A percentile compares a stretch with the other conserved stretches of the same genome.
Conservation (phyloP, 1,139 yeast genomes). For the Scheffersomyces segobiensis region DNA sequence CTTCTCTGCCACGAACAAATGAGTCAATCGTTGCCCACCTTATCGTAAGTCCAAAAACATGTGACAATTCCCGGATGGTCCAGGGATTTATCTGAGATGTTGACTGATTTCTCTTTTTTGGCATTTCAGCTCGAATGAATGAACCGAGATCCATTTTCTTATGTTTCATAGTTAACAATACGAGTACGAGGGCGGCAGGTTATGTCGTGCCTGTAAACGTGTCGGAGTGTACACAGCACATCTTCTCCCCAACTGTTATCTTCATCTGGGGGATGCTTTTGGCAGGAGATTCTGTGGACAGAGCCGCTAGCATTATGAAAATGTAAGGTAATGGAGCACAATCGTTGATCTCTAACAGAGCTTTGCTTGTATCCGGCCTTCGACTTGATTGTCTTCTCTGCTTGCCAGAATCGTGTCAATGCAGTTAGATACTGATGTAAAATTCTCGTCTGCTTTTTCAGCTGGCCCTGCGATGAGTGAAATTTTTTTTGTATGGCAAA, state of each 20-base stretch:
- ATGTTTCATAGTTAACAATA: neutral
- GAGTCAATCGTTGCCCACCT: neutral
- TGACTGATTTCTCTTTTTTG: neutral
- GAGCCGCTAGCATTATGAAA: neutral
- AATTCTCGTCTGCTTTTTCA: neutral
- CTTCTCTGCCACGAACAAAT: neutral
- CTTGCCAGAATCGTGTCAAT: neutral
- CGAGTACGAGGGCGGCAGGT: neutral
- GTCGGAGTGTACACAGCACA: neutral
- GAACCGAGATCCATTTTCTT: neutral
- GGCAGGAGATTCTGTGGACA: neutral
- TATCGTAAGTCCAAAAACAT: neutral
- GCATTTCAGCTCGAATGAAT: neutral
- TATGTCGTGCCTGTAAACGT: neutral
- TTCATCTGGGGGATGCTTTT: neutral
- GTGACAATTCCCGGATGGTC: neutral
- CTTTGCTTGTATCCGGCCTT: neutral
- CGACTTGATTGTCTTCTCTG: neutral
- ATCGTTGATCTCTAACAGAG: neutral
- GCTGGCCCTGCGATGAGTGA: neutral
- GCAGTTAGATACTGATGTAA: neutral
- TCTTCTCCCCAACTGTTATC: neutral
- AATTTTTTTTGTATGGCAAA: neutral
- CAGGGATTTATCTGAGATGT: neutral
- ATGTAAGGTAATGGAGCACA: neutral